These are phyloP conservation scores for Theileria parva DNA, from an alignment of 169 alveolate species.

Conservation along the genomic window DNA sequence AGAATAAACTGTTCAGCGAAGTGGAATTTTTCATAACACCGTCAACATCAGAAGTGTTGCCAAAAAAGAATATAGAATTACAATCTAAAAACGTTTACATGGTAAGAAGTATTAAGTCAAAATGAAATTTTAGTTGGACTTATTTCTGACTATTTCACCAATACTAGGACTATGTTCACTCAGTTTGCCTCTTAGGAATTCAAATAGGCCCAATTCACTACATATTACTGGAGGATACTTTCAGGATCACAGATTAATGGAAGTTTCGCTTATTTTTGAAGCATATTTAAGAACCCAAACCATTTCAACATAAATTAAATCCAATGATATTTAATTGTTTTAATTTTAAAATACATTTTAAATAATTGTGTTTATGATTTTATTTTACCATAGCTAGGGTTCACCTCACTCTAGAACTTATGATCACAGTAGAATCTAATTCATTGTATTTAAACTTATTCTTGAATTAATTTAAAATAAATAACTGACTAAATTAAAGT, in stretches of 20 bases:
- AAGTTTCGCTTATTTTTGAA: constrained; percentile 28
- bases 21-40: constrained; percentile 31
- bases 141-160: constrained; percentile 44
- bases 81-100: constrained; percentile 10
- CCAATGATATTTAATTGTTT: too few species aligned
- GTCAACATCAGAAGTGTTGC: constrained; percentile 24
- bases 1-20: constrained; percentile 30
- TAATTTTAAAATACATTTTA: too few species aligned
- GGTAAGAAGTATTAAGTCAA: background rate
- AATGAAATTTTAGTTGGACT: constrained; percentile 29
- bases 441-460: too few species aligned
- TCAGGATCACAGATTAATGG: constrained; percentile 24
- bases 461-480: too few species aligned
- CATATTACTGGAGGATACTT: constrained; percentile 46
- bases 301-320: background rate
- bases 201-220: constrained; percentile 12
- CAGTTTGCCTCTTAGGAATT: constrained; percentile 34
- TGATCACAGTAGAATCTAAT: too few species aligned
- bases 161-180: constrained; percentile 53
- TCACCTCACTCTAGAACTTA: too few species aligned
- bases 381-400: too few species aligned
- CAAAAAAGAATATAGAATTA: constrained; percentile 5
- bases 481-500: too few species aligned
- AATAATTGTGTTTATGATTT: too few species aligned
- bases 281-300: background rate